phyloP scores from a whole-genome alignment of 2,329 filamentous ascomycete species.

The Alternaria triticimaculans region DNA sequence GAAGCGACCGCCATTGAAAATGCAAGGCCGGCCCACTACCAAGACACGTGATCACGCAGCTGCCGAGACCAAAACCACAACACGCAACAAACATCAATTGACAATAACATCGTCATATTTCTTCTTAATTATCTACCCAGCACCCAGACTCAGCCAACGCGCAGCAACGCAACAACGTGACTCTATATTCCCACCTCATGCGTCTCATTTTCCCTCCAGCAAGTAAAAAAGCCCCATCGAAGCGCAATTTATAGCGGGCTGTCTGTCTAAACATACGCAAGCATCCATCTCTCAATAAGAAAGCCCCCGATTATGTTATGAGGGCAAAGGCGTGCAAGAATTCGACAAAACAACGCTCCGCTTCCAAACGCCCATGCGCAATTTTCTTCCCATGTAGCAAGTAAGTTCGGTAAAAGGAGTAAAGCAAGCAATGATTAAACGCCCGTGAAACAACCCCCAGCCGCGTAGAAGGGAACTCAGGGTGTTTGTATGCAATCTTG shows the following conservation, averaged over 20 bases:
- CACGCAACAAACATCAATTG: not conserved
- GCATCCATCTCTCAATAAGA: not conserved
- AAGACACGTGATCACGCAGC: not conserved
- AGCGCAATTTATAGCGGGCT: not conserved
- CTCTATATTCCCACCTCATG: not conserved
- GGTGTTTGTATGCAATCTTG: constrained; percentile 1
- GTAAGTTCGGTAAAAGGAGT: too few relatives aligned
- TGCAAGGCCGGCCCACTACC: too few relatives aligned
- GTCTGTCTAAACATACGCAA: not conserved
- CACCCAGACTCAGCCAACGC: not conserved
- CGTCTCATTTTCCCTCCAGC: not conserved
- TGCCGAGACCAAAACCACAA: not conserved
- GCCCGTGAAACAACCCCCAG: too few relatives aligned
- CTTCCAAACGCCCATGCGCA: not conserved
- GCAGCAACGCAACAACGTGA: not conserved
- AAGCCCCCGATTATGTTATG: not conserved
- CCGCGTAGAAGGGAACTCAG: too few relatives aligned
- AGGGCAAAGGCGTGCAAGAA: too few relatives aligned
- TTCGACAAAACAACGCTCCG: not conserved
- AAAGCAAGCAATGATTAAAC: not conserved
- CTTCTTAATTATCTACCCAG: not conserved
- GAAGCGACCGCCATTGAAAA: not conserved
- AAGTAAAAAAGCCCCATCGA: not conserved
- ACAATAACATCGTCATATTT: not conserved
- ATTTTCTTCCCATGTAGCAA: not conserved